These are phyloP conservation scores for Thelephora terrestris DNA, from an alignment of 1,284 basidiomycete genomes.

Conservation along the genomic window DNA sequence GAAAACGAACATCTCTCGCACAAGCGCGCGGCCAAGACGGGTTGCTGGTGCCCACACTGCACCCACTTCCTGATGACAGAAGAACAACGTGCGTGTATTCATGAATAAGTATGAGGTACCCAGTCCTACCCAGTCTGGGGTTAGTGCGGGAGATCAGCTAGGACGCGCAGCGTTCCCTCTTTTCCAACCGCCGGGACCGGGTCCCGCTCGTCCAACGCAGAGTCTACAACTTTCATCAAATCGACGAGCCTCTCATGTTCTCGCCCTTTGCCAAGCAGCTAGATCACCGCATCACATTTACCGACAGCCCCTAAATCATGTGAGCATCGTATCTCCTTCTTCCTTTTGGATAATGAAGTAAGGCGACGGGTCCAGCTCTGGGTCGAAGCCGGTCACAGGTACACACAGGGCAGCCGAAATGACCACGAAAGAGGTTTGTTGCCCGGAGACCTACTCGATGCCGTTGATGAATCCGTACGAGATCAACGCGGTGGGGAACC, in stretches of 20 bases:
- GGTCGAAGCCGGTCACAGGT: slow-evolving; percentile 77
- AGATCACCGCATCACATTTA: slow-evolving; percentile 73
- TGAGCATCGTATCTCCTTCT: slow-evolving; percentile 53
- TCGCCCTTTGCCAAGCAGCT: slow-evolving; percentile 69
- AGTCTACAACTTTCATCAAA: slow-evolving; percentile 76
- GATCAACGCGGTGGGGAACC: slow-evolving; percentile 1
- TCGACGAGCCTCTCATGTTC: slow-evolving; percentile 82
- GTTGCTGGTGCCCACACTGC: no score
- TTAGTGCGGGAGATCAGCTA: no score
- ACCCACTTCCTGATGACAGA: no score
- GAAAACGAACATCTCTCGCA: no score
- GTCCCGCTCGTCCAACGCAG: slow-evolving; percentile 37
- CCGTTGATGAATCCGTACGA: slow-evolving; percentile 7
- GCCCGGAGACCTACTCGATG: slow-evolving; percentile 10
- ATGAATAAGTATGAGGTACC: no score
- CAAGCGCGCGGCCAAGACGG: no score
- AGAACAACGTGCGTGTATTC: no score
- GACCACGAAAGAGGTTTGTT: slow-evolving; percentile 46
- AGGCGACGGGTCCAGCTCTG: slow-evolving; percentile 47
- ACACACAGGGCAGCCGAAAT: slow-evolving; percentile 71
- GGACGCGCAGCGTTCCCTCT: no score
- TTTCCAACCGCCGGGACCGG: slow-evolving; percentile 11
- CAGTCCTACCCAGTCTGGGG: no score
- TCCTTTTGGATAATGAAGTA: slow-evolving; percentile 14
- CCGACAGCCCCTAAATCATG: slow-evolving; percentile 70